Conservation (phyloP, 805 yeast species). For the Yamadazyma olivae region DNA sequence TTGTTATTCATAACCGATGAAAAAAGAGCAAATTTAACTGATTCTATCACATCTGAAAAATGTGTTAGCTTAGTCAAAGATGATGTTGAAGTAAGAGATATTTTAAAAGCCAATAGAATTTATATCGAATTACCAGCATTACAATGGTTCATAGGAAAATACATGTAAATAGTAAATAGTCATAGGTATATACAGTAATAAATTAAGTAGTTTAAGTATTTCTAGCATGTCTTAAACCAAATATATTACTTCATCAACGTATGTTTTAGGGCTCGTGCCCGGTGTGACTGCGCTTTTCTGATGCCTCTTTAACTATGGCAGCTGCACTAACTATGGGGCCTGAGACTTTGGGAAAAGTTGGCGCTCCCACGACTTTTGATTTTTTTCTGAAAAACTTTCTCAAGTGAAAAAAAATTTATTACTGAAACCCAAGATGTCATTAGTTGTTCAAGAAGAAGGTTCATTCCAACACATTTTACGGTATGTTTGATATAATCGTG, state of each 20-base stretch:
- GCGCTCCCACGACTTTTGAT: constrained; percentile 9
- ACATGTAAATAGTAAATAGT: constrained; percentile 18
- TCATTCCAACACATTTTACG: constrained; percentile 99
- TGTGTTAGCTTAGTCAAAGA: constrained; percentile 71
- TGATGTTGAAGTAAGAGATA: constrained; percentile 77
- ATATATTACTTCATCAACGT: too few relatives aligned
- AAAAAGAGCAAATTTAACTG: constrained; percentile 56
- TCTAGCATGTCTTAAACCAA: too few relatives aligned
- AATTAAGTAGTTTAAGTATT: too few relatives aligned
- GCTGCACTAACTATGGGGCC: too few relatives aligned
- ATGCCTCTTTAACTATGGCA: too few relatives aligned
- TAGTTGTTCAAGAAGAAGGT: constrained; percentile 98
- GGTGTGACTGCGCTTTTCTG: constrained; percentile 6
- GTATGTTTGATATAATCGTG: constrained; percentile 73
- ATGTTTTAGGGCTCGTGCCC: constrained; percentile 21
- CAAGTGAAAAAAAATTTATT: constrained; percentile 10
- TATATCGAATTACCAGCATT: constrained; percentile 72
- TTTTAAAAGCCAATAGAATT: constrained; percentile 74
- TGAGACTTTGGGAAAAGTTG: too few relatives aligned
- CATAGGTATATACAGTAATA: too few relatives aligned
- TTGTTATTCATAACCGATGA: constrained; percentile 67
- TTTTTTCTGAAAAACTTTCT: constrained; percentile 8
- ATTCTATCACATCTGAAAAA: constrained; percentile 49
- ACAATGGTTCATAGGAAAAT: constrained; percentile 48
- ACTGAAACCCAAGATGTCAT: constrained; percentile 61